A percentile compares a stretch with the other conserved stretches of the same genome.
phyloP scores from a whole-genome alignment of 2,329 filamentous ascomycete genomes.

The Neonectria faginata region DNA sequence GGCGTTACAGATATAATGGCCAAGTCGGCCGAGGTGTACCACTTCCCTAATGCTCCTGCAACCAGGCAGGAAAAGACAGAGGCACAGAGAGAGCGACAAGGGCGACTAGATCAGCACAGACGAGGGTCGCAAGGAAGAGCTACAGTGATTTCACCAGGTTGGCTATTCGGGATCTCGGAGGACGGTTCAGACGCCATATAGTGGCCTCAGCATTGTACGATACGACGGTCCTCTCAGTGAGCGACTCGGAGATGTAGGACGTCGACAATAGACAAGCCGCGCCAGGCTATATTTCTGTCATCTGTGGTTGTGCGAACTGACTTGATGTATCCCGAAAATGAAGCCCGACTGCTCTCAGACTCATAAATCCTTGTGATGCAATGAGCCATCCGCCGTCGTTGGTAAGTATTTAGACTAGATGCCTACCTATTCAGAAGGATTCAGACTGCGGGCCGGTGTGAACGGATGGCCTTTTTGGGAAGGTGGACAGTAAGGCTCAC shows the following conservation, averaged over 20 bases:
- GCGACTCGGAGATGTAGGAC: slow-evolving; percentile 28
- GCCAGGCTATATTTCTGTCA: slow-evolving; percentile 25
- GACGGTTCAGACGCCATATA: slow-evolving; percentile 19
- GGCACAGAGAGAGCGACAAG: slow-evolving; percentile 4
- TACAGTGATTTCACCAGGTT: slow-evolving; percentile 23
- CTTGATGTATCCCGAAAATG: background rate
- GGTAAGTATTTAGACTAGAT: background rate
- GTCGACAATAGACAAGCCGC: slow-evolving; percentile 33
- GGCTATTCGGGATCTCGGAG: slow-evolving; percentile 28
- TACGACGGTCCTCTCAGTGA: slow-evolving; percentile 28
- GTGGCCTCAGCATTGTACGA: slow-evolving; percentile 31
- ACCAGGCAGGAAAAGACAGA: slow-evolving; percentile 35
- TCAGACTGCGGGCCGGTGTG: background rate
- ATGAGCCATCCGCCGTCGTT: too few species aligned
- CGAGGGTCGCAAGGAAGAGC: slow-evolving; percentile 29
- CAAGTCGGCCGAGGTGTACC: slow-evolving; percentile 40
- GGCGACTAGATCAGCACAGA: slow-evolving; percentile 26
- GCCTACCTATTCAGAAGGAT: background rate
- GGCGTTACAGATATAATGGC: slow-evolving; percentile 42
- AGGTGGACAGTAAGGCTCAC: background rate
- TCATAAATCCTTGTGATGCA: background rate
- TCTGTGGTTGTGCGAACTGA: background rate
- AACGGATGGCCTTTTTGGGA: background rate
- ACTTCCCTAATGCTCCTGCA: slow-evolving; percentile 45
- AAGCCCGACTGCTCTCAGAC: background rate